Evolutionary conservation across 1,284 basidiomycete genomes (phyloP).

Genomic region (Apiotrichum domesticum): DNA sequence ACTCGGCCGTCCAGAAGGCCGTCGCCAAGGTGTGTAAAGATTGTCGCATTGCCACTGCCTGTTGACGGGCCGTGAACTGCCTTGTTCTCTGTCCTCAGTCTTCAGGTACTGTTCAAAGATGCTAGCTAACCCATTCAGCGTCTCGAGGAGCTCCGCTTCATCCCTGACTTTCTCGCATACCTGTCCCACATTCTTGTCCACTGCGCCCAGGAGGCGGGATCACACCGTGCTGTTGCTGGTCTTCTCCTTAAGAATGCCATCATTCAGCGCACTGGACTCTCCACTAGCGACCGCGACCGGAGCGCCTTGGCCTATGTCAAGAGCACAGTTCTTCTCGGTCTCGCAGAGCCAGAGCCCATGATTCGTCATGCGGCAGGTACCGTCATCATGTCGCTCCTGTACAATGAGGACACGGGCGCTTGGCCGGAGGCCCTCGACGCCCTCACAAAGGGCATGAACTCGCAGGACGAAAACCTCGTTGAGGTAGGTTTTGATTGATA

Average conservation of each 20-base stretch:
- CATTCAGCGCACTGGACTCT: slow-evolving; percentile 20
- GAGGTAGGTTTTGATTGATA: slow-evolving; percentile 59
- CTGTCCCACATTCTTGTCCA: slow-evolving; percentile 85
- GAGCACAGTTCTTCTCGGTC: slow-evolving; percentile 68
- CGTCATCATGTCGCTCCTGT: slow-evolving; percentile 80
- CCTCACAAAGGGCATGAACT: slow-evolving; percentile 70
- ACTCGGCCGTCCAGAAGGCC: slow-evolving; percentile 45
- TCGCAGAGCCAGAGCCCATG: slow-evolving; percentile 71
- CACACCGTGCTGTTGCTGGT: slow-evolving; percentile 89
- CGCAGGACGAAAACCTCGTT: slow-evolving; percentile 64
- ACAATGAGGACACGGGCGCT: slow-evolving; percentile 73
- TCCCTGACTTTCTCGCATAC: slow-evolving; percentile 93
- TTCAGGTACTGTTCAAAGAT: too few species aligned
- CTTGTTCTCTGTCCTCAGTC: background rate
- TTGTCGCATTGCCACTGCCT: background rate
- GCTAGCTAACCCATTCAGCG: slow-evolving; percentile 54
- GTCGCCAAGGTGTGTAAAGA: slow-evolving; percentile 43
- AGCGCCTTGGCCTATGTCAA: slow-evolving; percentile 70
- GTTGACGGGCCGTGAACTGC: background rate
- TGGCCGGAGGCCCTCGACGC: slow-evolving; percentile 89
- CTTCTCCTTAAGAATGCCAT: slow-evolving; percentile 92
- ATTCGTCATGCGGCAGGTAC: slow-evolving; percentile 86
- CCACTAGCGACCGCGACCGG: slow-evolving; percentile 26
- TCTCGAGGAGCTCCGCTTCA: slow-evolving; percentile 78
- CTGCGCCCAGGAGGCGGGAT: slow-evolving; percentile 62